Evolutionary conservation across 306 rosid genomes (phyloP), one percentile per base, ranked within the genome.

Genomic region (Rosa multiflora): DNA sequence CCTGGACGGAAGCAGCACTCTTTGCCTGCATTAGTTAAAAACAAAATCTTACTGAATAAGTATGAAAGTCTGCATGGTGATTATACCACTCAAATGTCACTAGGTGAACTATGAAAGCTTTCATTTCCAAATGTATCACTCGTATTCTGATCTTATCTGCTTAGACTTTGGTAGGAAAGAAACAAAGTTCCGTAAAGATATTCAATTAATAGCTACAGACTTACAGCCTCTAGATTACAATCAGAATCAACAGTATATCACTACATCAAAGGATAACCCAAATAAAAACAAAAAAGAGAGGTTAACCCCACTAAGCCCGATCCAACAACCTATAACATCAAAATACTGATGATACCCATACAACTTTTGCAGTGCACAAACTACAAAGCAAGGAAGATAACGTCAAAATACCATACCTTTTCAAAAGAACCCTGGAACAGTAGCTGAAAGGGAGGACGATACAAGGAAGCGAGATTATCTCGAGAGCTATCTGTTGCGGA

Each of bases 361-460:
- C 63, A 73, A 52, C 7, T 32, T 73, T 11, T 42, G 63, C 26
- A 61, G 13, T 14, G 61, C 2, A 56, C 17, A 63, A 29, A 63
- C 37, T 42, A 47, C 13, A 0, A 46, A 46, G 44, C 4, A 64
- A 11, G 49, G 46, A 80, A 73, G 47, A 48, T 74, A 29, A 67
- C 42, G n/a, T 56, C 26, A 15, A 15, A 67, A 18, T 10, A 55
- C 76, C 76, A 75, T 77, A 93, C 99, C 98, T 91, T 93, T 72
- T 96, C 99, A 90, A 96, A 96, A 58, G 99, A 47, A 48, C 98
- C 99, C 26, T 72, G 91, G 84, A 96, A 93, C 93, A 96, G 83
- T 69, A 96, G 83, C 91, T 93, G 93, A 84, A 90, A 90, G 77
- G 99, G 99, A 81, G 98, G 99, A 52, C 99, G 97, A 88, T 96